Base-by-base conservation (phyloP, 139 green algal genomes). In the Coelastrella sp. region DNA sequence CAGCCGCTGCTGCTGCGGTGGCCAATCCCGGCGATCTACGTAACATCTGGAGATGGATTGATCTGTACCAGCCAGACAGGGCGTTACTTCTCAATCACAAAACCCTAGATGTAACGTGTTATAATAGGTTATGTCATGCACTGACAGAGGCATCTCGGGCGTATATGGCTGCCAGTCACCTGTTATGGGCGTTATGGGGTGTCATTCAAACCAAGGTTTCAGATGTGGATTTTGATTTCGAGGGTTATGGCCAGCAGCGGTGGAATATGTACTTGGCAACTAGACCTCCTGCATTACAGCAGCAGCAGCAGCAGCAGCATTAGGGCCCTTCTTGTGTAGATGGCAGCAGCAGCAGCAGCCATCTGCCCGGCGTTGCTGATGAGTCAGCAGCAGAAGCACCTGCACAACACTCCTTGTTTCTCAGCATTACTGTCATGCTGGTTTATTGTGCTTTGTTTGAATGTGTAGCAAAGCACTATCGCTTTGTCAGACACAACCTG, bases 171-270 rank as follows among this genome's bases (percentile, higher is more conserved):
- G 73, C 91, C 9, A 90, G 85, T 0, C 92, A 95, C 73, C 78
- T 96, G 21, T 79, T 90, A 34, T 96, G 92, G 92, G 88, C 72
- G 34, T 72, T 96, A 32, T 96, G 92, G 92, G 92, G 90, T 37
- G 35, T 94, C 35, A 90, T 95, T 3, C 88, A 92, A 79, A 51
- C 51, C 15, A 66, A 43, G 17, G 40, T 82, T 3, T 87, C 71
- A 11, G 85, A 89, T 4, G 64, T 90, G 5, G 89, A 92, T 34
- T 95, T 93, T 72, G 85, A 95, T 35, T 95, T 91, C 71, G 13
- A 72, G 7, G 45, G 21, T 0, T 95, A 95, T 45, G 87, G 59
- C 2, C 32, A 41, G 25, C 88, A 93, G 87, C 57, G 91, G 6
- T 72, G 91, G 53, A 34, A 81, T 37, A 83, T 87, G 79, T 95